phyloP scores from a whole-genome alignment of 2,329 filamentous ascomycete species.

The Colletotrichum sp. region DNA sequence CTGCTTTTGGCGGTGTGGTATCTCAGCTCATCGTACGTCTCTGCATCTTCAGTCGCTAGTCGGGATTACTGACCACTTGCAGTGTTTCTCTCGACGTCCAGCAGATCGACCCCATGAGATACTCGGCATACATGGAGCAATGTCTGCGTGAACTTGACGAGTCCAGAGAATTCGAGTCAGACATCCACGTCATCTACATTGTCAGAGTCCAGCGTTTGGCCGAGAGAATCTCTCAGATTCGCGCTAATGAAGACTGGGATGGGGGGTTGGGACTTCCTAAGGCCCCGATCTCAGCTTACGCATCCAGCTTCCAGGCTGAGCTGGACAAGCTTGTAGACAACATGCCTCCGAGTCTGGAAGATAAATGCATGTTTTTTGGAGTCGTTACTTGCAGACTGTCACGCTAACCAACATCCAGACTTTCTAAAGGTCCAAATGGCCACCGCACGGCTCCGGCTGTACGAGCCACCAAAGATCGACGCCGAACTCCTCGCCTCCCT shows the following conservation, averaged over 20 bases:
- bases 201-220: slow-evolving; percentile 55
- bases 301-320: slow-evolving; percentile 50
- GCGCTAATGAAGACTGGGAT: slow-evolving; percentile 35
- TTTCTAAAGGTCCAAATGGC: slow-evolving; percentile 41
- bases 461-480: slow-evolving; percentile 52
- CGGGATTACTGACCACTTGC: background rate
- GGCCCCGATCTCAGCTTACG: slow-evolving; percentile 48
- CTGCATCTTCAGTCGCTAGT: rapidly evolving
- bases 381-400: background rate
- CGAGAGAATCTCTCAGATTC: slow-evolving; percentile 52
- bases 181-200: slow-evolving; percentile 49
- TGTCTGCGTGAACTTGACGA: slow-evolving; percentile 52
- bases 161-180: slow-evolving; percentile 49
- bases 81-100: slow-evolving; percentile 48
- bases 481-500: slow-evolving; percentile 43
- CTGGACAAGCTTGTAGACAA: slow-evolving; percentile 44
- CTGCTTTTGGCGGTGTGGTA: slow-evolving; percentile 60
- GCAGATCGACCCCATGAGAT: slow-evolving; percentile 53
- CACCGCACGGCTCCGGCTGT: slow-evolving; percentile 47
- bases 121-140: slow-evolving; percentile 55
- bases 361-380: slow-evolving; percentile 35
- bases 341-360: slow-evolving; percentile 37
- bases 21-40: slow-evolving; percentile 54
- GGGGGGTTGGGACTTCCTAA: slow-evolving; percentile 39
- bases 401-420: background rate